Conservation (phyloP, 164 flowering plant genomes). For the Amborella trichopoda region DNA sequence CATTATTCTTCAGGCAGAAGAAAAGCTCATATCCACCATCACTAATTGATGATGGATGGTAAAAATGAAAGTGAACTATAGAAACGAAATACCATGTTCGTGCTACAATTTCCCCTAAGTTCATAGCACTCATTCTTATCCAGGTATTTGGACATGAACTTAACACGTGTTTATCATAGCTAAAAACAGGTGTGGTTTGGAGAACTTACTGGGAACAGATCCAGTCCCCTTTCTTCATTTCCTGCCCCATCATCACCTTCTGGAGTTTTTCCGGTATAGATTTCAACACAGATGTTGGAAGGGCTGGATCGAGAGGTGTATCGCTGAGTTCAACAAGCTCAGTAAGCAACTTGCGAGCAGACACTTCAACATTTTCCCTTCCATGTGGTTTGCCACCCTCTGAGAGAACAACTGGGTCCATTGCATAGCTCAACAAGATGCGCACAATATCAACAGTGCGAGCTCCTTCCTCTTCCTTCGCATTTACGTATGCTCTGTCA, state of each 20-base stretch:
- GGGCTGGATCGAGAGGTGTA: constrained; percentile 33
- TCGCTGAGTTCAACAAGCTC: constrained; percentile 62
- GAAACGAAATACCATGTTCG: too few species aligned
- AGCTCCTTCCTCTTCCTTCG: constrained; percentile 49
- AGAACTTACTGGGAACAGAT: constrained; percentile 59
- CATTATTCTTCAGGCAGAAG: too few species aligned
- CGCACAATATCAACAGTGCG: constrained; percentile 88
- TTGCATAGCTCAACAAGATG: constrained; percentile 50
- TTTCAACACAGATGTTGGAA: constrained; percentile 31
- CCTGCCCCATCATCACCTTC: constrained; percentile 9
- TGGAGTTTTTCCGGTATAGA: constrained; percentile 15
- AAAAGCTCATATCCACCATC: too few species aligned
- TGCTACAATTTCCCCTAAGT: too few species aligned
- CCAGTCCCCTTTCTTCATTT: constrained; percentile 85
- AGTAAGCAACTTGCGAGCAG: constrained; percentile 57
- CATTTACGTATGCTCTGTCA: constrained; percentile 70
- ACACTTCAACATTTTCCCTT: constrained; percentile 39
- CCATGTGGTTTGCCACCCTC: constrained; percentile 40
- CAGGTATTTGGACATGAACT: too few species aligned
- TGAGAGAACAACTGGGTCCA: constrained; percentile 49
- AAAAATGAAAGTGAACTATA: too few species aligned
- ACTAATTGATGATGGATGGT: too few species aligned
- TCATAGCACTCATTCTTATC: too few species aligned
- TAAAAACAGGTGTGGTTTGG: too few species aligned
- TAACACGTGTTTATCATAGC: too few species aligned